Base-by-base conservation (phyloP, 2,329 filamentous ascomycete species). In the Phialophora verrucosa region DNA sequence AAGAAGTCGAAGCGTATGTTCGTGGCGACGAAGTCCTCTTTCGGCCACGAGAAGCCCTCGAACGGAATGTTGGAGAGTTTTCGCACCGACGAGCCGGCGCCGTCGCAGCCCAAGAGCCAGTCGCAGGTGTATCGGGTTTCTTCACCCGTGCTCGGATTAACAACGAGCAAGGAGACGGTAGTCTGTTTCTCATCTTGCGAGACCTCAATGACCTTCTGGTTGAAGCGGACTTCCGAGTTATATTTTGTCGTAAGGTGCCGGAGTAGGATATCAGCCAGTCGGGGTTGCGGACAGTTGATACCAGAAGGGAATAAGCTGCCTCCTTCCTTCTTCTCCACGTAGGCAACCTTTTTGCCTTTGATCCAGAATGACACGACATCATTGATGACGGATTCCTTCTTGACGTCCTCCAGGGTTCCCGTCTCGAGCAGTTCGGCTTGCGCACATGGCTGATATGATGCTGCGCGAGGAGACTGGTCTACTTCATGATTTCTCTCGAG, bases 251-350 rank as follows among this genome's bases (percentile, higher is more conserved):
- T 70, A 4, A 69, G 58, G 58, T 69, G 67, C 25, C 44, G 53
- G 23, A 65, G 57, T 10, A 70, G 56, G 17, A 70, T 68, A 3
- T 47, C 55, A 8, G 65, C 65, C 23, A 70, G 63, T 62, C 61
- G 54, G 12, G 68, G 68, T 50, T 70, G 68, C 31, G 62, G 62
- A 44, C 65, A 68, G 47, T 70, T 65, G 42, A 70, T 69, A 58
- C 81, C 79, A 4, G 84, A 71, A 1, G 81, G 80, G 27, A 84
- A 72, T 0, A 80, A 78, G 0, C 79, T 79, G 73, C 83, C 78
- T 54, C 76, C 73, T 59, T 79, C 74, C 6, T 75, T 73, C 38
- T 77, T 70, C 47, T 69, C 62, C 23, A 71, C 65, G 29, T 68
- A 42, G 47, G 67, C 68, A 35, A 69, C 65, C 23, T 63, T 62